phyloP scores from a whole-genome alignment of 345 rosid species.

The Eucalyptus curtisii region DNA sequence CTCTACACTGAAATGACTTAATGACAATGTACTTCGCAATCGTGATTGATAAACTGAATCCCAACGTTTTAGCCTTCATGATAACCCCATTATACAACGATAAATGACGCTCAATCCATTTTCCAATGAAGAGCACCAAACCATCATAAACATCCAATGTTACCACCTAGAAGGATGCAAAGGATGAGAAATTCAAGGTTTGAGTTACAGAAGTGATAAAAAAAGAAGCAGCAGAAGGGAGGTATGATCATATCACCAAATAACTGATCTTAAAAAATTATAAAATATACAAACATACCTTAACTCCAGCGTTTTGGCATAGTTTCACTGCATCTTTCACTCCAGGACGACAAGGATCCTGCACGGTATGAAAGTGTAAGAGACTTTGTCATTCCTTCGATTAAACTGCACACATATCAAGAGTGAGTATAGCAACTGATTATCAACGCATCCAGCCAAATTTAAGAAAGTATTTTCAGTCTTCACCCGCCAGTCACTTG shows the following conservation, averaged over 20 bases:
- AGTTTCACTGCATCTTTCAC: constrained; percentile 63
- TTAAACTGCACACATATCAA: not conserved
- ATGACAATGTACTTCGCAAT: not conserved
- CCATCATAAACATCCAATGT: not conserved
- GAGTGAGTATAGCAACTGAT: not conserved
- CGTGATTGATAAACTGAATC: not conserved
- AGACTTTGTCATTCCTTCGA: accelerated
- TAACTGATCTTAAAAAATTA: not conserved
- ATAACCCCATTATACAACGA: not conserved
- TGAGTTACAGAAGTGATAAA: not conserved
- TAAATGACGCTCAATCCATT: not conserved
- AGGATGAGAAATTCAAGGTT: not conserved
- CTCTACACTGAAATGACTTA: not conserved
- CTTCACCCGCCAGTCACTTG: not conserved
- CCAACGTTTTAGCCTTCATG: not conserved
- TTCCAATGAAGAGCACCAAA: not conserved
- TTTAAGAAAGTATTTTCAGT: not conserved
- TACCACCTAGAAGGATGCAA: not conserved
- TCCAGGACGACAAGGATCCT: constrained; percentile 97
- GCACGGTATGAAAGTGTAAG: not conserved
- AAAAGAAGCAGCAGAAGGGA: not conserved
- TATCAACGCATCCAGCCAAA: not conserved
- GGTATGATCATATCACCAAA: not conserved
- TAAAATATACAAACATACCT: constrained; percentile 17
- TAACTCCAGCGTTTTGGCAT: constrained; percentile 86